These are phyloP conservation scores for Cymbomonas tetramitiformis DNA, from an alignment of 139 green algal genomes.

Conservation along the genomic window DNA sequence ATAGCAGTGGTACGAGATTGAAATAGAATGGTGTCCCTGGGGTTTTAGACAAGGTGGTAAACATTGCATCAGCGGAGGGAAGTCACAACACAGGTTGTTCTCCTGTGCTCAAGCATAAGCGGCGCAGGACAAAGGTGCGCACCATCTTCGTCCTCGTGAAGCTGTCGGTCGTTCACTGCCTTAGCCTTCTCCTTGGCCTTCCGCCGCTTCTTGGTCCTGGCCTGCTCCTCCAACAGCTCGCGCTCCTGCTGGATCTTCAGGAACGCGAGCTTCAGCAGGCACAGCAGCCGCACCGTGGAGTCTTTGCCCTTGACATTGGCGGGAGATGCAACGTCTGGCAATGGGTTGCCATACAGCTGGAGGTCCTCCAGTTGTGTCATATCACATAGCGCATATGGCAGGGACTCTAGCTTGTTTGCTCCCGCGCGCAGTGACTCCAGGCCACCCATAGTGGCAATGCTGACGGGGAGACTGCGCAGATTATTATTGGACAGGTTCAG, in stretches of 20 bases:
- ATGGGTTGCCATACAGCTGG: slow-evolving; percentile 14
- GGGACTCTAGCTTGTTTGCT: background rate
- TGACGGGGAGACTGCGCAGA: background rate
- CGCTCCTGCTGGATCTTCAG: too few species aligned
- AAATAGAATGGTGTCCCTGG: too few species aligned
- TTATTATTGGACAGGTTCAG: slow-evolving; percentile 31
- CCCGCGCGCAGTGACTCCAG: background rate
- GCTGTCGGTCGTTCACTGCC: background rate
- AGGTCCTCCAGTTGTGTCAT: slow-evolving; percentile 8
- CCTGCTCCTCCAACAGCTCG: background rate
- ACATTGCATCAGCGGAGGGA: too few species aligned
- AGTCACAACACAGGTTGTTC: too few species aligned
- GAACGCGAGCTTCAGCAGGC: background rate
- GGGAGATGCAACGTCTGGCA: slow-evolving; percentile 3
- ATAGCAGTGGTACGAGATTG: too few species aligned
- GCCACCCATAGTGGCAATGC: background rate
- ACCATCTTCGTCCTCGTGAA: too few species aligned
- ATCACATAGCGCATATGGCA: background rate
- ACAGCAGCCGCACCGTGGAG: background rate
- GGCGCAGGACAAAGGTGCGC: too few species aligned
- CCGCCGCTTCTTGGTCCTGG: background rate
- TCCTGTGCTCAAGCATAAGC: too few species aligned
- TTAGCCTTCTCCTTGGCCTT: background rate
- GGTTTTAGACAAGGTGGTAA: too few species aligned
- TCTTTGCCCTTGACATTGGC: slow-evolving; percentile 9